Percentiles rank a stretch among this genome's conserved stretches.
phyloP scores from a whole-genome alignment of 495 filamentous ascomycete species.

The Astrothelium subdiscretum region DNA sequence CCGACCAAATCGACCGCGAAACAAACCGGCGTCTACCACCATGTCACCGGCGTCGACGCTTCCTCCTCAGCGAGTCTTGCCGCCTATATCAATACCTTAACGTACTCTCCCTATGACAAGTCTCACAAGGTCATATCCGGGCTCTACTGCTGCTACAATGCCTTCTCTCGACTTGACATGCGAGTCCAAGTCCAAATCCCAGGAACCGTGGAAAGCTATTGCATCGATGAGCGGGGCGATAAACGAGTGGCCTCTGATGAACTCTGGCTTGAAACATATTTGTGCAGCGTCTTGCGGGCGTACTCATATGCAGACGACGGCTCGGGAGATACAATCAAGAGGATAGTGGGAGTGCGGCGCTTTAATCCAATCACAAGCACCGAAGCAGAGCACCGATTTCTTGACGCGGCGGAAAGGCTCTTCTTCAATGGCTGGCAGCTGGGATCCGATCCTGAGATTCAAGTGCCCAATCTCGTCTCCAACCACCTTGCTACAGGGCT shows the following conservation, averaged over 20 bases:
- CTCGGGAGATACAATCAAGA: slow-evolving; percentile 78
- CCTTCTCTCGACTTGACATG: slow-evolving; percentile 96
- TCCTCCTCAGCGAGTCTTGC: slow-evolving; percentile 94
- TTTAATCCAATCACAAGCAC: slow-evolving; percentile 98
- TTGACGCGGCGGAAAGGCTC: slow-evolving; percentile 86
- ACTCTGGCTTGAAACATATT: slow-evolving; percentile 93
- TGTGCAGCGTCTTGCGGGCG: slow-evolving; percentile 83
- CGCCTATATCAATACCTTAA: slow-evolving; percentile 95
- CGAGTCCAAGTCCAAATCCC: slow-evolving; percentile 94
- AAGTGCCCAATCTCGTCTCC: slow-evolving; percentile 93
- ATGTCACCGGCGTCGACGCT: slow-evolving; percentile 95
- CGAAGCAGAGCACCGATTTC: slow-evolving; percentile 90
- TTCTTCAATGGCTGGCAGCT: slow-evolving; percentile 95
- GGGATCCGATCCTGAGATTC: slow-evolving; percentile 91
- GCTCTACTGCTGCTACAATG: slow-evolving; percentile 98
- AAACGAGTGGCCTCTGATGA: slow-evolving; percentile 84
- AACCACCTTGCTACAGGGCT: slow-evolving; percentile 89
- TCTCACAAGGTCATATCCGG: slow-evolving; percentile 85
- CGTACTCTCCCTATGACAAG: slow-evolving; percentile 75
- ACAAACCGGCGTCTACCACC: slow-evolving; percentile 87
- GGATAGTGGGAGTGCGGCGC: slow-evolving; percentile 83
- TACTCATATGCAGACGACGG: slow-evolving; percentile 96
- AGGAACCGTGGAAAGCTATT: slow-evolving; percentile 88
- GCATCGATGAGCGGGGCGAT: slow-evolving; percentile 90
- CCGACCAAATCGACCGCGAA: slow-evolving; percentile 44